phyloP scores from a whole-genome alignment of 495 filamentous ascomycete genomes.

The Hyaloscypha bicolor region DNA sequence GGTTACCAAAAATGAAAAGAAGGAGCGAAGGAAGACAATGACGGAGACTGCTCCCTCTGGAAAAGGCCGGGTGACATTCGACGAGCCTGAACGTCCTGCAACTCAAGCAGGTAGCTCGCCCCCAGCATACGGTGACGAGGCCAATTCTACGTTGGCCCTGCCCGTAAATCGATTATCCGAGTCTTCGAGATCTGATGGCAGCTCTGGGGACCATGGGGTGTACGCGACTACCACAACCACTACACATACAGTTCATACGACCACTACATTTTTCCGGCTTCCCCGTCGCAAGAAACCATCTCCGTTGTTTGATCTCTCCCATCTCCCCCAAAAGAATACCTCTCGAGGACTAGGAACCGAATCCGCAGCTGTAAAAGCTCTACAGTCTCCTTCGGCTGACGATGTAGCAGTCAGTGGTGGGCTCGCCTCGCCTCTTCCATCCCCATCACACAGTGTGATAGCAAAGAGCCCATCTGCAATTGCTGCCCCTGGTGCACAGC shows the following conservation, averaged over 20 bases:
- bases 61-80: conserved; percentile 58
- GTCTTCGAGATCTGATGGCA: conserved; percentile 88
- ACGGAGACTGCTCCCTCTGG: conserved; percentile 45
- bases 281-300: conserved; percentile 75
- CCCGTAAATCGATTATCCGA: conserved; percentile 79
- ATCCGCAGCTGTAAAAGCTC: conserved; percentile 20
- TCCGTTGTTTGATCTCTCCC: conserved; percentile 68
- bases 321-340: conserved; percentile 66
- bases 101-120: conserved; percentile 55
- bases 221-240: conserved; percentile 62
- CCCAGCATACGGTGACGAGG: conserved; percentile 67
- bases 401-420: conserved; percentile 27
- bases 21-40: conserved; percentile 42
- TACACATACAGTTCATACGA: conserved; percentile 63
- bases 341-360: conserved; percentile 21
- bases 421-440: conserved; percentile 54
- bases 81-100: conserved; percentile 65
- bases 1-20: conserved; percentile 34
- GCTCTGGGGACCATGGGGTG: conserved; percentile 72
- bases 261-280: conserved; percentile 77
- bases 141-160: conserved; percentile 64
- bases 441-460: conserved; percentile 55
- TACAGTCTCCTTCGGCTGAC: conserved; percentile 26
- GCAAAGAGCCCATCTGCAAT: conserved; percentile 43
- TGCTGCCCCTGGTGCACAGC: conserved; percentile 54